A percentile compares a stretch with the other conserved stretches of the same genome.
Evolutionary conservation across 73 alveolate species (phyloP).

Genomic region (Tetrahymena elliotti): DNA sequence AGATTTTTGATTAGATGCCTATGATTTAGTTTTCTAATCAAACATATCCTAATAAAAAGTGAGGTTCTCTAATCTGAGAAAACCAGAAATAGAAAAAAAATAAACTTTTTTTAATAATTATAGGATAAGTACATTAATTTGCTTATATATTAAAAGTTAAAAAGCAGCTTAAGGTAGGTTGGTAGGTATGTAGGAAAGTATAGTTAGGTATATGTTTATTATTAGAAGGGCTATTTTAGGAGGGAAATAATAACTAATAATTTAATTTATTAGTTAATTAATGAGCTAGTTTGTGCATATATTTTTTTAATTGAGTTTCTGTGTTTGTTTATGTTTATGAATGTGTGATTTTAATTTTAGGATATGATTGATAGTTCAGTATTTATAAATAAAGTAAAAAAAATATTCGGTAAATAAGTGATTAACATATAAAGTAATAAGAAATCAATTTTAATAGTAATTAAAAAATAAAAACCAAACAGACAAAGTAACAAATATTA

Average conservation of each 20-base stretch:
- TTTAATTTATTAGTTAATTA: not conserved
- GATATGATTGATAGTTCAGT: not conserved
- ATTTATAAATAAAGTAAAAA: not conserved
- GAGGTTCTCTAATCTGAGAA: not conserved
- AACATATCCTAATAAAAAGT: not conserved
- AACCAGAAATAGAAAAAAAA: not conserved
- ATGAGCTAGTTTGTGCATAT: too few relatives aligned
- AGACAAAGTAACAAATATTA: not conserved
- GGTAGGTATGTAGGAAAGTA: too few relatives aligned
- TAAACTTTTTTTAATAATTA: too few relatives aligned
- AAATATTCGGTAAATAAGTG: not conserved
- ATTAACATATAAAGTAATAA: not conserved
- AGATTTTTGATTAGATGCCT: too few relatives aligned
- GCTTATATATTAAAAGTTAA: too few relatives aligned
- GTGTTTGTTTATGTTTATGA: not conserved
- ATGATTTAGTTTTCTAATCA: too few relatives aligned
- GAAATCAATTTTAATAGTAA: not conserved
- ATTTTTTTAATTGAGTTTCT: too few relatives aligned
- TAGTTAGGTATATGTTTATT: too few relatives aligned
- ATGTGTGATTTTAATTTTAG: not conserved
- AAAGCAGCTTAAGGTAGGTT: too few relatives aligned
- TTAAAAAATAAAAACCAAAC: not conserved
- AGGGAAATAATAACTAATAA: not conserved
- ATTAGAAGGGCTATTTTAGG: not conserved
- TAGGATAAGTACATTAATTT: not conserved